Conservation (phyloP, 1,139 yeast species). For the Sugiyamaella neomexicana region DNA sequence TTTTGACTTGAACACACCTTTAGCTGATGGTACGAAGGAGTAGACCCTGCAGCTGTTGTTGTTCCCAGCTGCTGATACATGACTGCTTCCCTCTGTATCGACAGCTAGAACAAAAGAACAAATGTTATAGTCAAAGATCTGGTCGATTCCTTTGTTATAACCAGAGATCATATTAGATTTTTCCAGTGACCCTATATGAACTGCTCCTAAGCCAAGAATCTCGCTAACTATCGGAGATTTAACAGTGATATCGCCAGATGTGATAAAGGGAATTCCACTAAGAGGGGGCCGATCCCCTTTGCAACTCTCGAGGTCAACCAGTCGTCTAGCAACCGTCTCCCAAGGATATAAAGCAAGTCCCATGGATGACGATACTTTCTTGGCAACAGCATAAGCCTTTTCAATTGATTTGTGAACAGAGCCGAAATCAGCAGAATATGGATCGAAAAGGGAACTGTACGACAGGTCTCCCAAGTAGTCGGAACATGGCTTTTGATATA, state of each 20-base stretch:
- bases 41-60: not conserved
- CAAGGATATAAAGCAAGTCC: conserved; percentile 1
- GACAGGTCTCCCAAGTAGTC: conserved; percentile 6
- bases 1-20: not conserved
- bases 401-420: not conserved
- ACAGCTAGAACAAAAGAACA: conserved; percentile 25
- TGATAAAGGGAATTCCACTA: conserved; percentile 20
- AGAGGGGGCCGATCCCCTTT: conserved; percentile 16
- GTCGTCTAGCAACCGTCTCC: not conserved
- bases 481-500: conserved; percentile 9
- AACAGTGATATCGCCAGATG: conserved; percentile 12
- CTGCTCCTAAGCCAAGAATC: conserved; percentile 19
- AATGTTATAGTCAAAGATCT: not conserved
- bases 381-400: not conserved
- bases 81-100: conserved; percentile 18
- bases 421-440: not conserved
- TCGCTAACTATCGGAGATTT: conserved; percentile 7
- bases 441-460: not conserved
- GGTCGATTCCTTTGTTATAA: not conserved
- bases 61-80: not conserved
- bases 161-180: conserved; percentile 6
- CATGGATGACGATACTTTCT: not conserved
- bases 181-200: conserved; percentile 15
- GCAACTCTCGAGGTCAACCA: not conserved
- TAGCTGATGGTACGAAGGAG: conserved; percentile 8